Evolutionary conservation across 305 asterid genomes (phyloP).

Genomic region (Plantago rigida): DNA sequence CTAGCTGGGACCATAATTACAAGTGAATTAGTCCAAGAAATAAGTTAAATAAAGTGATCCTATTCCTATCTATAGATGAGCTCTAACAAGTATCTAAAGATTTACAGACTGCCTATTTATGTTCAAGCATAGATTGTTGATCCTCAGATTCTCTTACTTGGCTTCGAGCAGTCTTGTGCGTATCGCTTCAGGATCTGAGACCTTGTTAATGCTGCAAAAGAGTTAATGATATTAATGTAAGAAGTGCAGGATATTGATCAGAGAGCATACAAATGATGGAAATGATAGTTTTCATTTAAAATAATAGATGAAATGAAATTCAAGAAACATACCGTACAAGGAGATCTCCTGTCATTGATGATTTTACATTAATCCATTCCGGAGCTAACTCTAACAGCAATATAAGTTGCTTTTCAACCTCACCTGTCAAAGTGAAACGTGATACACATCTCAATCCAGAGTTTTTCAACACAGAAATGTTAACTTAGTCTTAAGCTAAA

Average conservation of each 20-base stretch:
- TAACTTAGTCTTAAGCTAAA: not conserved
- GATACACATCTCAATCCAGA: conserved; percentile 15
- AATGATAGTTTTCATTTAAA: too few relatives aligned
- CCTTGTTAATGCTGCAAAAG: conserved; percentile 60
- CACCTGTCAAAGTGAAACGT: conserved; percentile 40
- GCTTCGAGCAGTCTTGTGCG: conserved; percentile 56
- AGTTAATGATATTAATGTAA: not conserved
- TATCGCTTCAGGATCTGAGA: conserved; percentile 38
- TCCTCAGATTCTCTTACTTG: conserved; percentile 25
- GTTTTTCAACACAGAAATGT: conserved; percentile 4
- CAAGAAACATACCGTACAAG: conserved; percentile 44
- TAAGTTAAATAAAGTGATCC: conserved; percentile 3
- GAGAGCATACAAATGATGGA: not conserved
- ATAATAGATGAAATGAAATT: not conserved
- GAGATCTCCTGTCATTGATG: conserved; percentile 45
- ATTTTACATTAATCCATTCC: conserved; percentile 70
- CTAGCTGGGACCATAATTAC: too few relatives aligned
- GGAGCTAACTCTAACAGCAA: conserved; percentile 73
- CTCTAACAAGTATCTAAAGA: conserved; percentile 20
- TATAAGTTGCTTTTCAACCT: conserved; percentile 63
- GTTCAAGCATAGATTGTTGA: too few relatives aligned
- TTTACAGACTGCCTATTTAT: too few relatives aligned
- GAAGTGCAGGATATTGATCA: not conserved
- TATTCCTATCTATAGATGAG: not conserved
- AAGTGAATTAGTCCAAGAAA: not conserved